phyloP scores from a whole-genome alignment of 2,329 filamentous ascomycete species.

The Arthroderma sp. region DNA sequence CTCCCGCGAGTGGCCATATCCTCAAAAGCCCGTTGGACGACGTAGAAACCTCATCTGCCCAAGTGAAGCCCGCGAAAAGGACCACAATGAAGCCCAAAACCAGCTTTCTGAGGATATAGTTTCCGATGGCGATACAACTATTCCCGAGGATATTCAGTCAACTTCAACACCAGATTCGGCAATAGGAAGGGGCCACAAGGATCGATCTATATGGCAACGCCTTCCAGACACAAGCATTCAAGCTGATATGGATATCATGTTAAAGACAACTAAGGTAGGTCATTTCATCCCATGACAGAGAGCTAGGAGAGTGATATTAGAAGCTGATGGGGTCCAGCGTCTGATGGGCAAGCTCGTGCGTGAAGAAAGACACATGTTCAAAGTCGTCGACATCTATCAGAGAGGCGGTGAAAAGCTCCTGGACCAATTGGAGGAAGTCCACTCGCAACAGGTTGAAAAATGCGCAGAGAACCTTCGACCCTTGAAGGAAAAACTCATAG shows the following conservation, averaged over 20 bases:
- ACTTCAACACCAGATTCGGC: too few species aligned
- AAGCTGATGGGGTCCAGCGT: constrained; percentile 16
- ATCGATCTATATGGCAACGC: neutral
- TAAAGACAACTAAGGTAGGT: constrained; percentile 20
- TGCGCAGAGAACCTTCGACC: constrained; percentile 18
- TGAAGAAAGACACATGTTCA: constrained; percentile 32
- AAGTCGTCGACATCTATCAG: constrained; percentile 33
- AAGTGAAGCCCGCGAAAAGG: too few species aligned
- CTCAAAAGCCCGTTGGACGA: too few species aligned
- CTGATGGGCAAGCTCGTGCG: constrained; percentile 34
- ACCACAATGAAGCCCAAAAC: too few species aligned
- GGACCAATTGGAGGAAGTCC: constrained; percentile 28
- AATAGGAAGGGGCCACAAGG: neutral
- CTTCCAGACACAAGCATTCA: constrained; percentile 6
- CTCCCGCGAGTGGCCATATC: too few species aligned
- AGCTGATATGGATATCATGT: constrained; percentile 14
- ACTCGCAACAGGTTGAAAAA: constrained; percentile 25
- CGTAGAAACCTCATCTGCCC: too few species aligned
- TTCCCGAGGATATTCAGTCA: too few species aligned
- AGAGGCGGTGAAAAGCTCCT: constrained; percentile 32
- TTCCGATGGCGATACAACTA: too few species aligned
- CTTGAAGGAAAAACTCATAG: constrained; percentile 18
- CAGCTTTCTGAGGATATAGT: too few species aligned
- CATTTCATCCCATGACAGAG: neutral
- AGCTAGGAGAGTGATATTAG: neutral